Evolutionary conservation across 805 yeast species (phyloP), one percentile per base, ranked within the genome.

Genomic region (Candida bentonensis): DNA sequence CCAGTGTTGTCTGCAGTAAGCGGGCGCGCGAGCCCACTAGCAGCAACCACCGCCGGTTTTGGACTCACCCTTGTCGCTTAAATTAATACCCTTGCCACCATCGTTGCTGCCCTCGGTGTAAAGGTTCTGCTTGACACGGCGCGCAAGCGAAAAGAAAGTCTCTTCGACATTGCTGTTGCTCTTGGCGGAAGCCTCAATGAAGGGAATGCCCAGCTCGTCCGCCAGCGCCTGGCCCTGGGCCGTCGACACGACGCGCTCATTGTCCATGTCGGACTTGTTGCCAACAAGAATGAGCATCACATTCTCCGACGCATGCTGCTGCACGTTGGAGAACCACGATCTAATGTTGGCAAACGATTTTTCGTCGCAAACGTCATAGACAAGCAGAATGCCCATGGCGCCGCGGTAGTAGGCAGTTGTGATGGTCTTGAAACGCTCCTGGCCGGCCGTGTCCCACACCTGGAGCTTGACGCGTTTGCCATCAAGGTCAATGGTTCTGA

Each of bases 391-490:
- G 50, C 98, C 98, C 69, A 92, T 96, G 15, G 97, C 96, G 42
- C 97, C 96, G 68, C 98, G 82, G 71, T 92, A 92, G 68, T 92
- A 92, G 15, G 96, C 89, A 2, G 96, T 86, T 15, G 98, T 89
- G 68, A 89, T 92, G 42, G 97, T 92, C 72, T 96, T 80, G 70
- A 89, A 89, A 55, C 97, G 73, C 67, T 89, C 98, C 70, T 89
- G 98, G 43, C 98, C 98, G 17, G 98, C 98, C 47, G 98, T 89
- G 63, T 89, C 98, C 98, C 98, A 89, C 39, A 89, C 83, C 64
- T 92, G 98, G 60, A 89, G 74, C 67, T 92, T 92, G 65, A 92
- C 83, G 52, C 82, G 82, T 65, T 84, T 83, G 44, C 95, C 96
- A 51, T 89, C 89, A 52, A 88, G 74, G 55, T 89, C 96, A 53